Evolutionary conservation across 345 rosid species (phyloP).

Genomic region (Pseudoturritis turrita): DNA sequence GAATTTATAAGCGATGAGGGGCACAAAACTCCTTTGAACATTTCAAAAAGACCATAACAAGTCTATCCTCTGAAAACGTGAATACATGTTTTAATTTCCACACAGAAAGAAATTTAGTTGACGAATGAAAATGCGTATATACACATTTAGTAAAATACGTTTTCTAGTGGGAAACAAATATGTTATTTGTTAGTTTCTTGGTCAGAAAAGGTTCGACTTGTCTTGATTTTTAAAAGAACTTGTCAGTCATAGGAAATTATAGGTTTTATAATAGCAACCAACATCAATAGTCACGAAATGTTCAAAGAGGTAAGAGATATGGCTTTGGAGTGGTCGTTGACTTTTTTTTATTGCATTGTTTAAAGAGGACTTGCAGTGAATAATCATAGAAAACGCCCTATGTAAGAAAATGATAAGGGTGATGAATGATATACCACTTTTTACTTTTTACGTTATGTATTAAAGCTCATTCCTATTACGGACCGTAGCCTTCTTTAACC

Average conservation of each 20-base stretch:
- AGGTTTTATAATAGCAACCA: neutral
- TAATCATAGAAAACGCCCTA: too few species aligned
- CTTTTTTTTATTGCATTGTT: neutral
- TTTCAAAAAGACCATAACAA: neutral
- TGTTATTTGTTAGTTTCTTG: neutral
- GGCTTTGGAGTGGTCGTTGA: neutral
- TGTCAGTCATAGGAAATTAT: neutral
- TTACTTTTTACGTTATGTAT: too few species aligned
- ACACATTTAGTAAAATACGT: neutral
- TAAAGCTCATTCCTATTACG: too few species aligned
- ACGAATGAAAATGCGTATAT: neutral
- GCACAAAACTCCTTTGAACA: neutral
- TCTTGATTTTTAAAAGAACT: neutral
- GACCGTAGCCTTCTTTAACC: too few species aligned
- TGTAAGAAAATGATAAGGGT: too few species aligned
- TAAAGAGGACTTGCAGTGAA: too few species aligned
- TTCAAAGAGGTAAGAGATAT: neutral
- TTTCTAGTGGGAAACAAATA: neutral
- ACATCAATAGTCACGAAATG: neutral
- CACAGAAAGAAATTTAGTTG: neutral
- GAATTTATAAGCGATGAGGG: neutral
- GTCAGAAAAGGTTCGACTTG: constrained; percentile 7
- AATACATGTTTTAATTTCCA: neutral
- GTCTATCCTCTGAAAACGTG: constrained; percentile 15
- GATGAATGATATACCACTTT: too few species aligned